Percentiles rank a stretch among this genome's conserved stretches.
Evolutionary conservation across 306 rosid genomes (phyloP).

Genomic region (Lathyrus aphaca): DNA sequence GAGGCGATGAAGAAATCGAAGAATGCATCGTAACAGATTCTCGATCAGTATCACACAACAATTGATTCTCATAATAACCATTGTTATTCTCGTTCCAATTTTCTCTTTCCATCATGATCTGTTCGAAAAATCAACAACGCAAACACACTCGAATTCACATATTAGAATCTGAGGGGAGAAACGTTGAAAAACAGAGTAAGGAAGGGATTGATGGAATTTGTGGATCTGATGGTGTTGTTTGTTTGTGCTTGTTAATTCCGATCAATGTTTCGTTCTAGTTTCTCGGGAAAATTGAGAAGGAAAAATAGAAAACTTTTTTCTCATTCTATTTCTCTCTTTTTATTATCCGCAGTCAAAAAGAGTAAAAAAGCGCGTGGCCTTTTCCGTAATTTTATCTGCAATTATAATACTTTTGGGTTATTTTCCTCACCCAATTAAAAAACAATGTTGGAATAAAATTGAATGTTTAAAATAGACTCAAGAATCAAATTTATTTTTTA

Average conservation of each 20-base stretch:
- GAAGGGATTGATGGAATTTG: slow-evolving; percentile 21
- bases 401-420: too few relatives aligned
- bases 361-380: neutral
- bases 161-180: neutral
- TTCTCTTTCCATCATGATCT: slow-evolving; percentile 55
- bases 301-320: slow-evolving; percentile 1
- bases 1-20: slow-evolving; percentile 38
- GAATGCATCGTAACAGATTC: slow-evolving; percentile 18
- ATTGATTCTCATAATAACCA: slow-evolving; percentile 18
- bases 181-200: neutral
- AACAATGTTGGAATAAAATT: too few relatives aligned
- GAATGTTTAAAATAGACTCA: too few relatives aligned
- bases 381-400: neutral
- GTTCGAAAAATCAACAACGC: slow-evolving; percentile 35
- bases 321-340: neutral
- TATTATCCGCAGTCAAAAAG: neutral
- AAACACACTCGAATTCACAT: slow-evolving; percentile 33
- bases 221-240: slow-evolving; percentile 23
- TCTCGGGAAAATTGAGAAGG: slow-evolving; percentile 44
- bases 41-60: slow-evolving; percentile 38
- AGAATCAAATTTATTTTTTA: too few relatives aligned
- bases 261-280: slow-evolving; percentile 42
- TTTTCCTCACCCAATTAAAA: too few relatives aligned
- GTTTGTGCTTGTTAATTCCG: slow-evolving; percentile 25
- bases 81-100: slow-evolving; percentile 47